These are phyloP conservation scores for Beauveria sp. DNA, from an alignment of 2,329 filamentous ascomycete species.

Conservation along the genomic window DNA sequence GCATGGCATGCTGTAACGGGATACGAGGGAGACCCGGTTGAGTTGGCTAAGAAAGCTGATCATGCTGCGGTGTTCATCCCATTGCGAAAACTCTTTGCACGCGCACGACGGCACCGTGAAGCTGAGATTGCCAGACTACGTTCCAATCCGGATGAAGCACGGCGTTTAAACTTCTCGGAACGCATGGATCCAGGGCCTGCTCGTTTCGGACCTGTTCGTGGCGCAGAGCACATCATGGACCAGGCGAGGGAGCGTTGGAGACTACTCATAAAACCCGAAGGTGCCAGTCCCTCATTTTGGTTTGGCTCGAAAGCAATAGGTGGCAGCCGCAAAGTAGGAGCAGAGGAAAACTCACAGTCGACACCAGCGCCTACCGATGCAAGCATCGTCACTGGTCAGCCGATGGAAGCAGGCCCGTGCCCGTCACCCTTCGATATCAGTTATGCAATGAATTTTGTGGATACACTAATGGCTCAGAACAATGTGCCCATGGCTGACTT, in stretches of 20 bases:
- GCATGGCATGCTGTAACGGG: conserved; percentile 40
- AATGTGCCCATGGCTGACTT: conserved; percentile 3
- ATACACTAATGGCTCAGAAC: background rate
- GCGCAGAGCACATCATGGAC: conserved; percentile 38
- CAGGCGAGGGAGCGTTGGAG: conserved; percentile 43
- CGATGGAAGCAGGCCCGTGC: background rate
- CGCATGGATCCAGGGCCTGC: conserved; percentile 34
- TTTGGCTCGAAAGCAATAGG: background rate
- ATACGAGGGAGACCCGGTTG: conserved; percentile 31
- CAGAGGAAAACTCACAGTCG: background rate
- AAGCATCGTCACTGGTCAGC: background rate
- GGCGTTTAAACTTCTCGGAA: conserved; percentile 41
- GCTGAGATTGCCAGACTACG: conserved; percentile 42
- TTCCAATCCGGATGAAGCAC: conserved; percentile 39
- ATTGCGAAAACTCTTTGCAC: conserved; percentile 45
- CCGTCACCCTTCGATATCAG: background rate
- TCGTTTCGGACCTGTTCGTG: conserved; percentile 41
- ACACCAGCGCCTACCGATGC: background rate
- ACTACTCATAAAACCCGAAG: conserved; percentile 33
- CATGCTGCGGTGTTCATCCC: conserved; percentile 45
- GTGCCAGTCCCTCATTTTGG: conserved; percentile 16
- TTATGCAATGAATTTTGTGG: background rate
- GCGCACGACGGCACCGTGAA: conserved; percentile 43
- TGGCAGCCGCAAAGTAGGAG: conserved; percentile 12
- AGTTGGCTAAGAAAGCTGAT: conserved; percentile 36